Base-by-base conservation (phyloP, 192 early-diverging fungal species). In the Dissophora globulifera region DNA sequence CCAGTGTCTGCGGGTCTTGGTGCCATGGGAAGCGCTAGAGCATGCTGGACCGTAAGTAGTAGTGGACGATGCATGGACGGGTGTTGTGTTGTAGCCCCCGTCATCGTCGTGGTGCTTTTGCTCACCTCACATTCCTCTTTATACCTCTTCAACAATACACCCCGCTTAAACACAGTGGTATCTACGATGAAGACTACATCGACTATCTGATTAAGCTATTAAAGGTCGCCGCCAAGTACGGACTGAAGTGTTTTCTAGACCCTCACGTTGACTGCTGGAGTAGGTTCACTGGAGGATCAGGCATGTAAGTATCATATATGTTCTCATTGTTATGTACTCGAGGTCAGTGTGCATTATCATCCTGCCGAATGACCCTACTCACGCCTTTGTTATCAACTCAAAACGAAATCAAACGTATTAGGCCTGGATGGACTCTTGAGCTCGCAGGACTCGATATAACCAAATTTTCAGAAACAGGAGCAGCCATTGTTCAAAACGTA, bases 11-110 rank as follows among this genome's bases (percentile, higher is more conserved):
- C 81, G 92, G 15, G 74, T 94, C 26, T 50, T 92, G 23, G 82
- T 92, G 4, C 82, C 89, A 3, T 94, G 93, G 93, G 93, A 94
- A 67, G 86, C 93, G 7, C 60, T 94, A 22, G 86, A 85, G 58
- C 84, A 87, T 74, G 47, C 76, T 50, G 86, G 83, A 58, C 86
- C 86, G 82, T 86, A 69, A 65, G 82, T n/a, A n/a, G n/a, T n/a
- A n/a, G n/a, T n/a, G n/a, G n/a, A n/a, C n/a, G n/a, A n/a, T n/a
- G n/a, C n/a, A n/a, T n/a, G n/a, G n/a, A n/a, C n/a, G n/a, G n/a
- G n/a, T n/a, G n/a, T n/a, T n/a, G n/a, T n/a, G n/a, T n/a, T n/a
- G n/a, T n/a, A n/a, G n/a, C n/a, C n/a, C n/a, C n/a, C n/a, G n/a
- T n/a, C n/a, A n/a, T n/a, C n/a, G n/a, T n/a, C n/a, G n/a, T n/a